Evolutionary conservation across 2,329 filamentous ascomycete genomes (phyloP), one percentile per base, ranked within the genome.

Genomic region (Fusarium sarcochroum): DNA sequence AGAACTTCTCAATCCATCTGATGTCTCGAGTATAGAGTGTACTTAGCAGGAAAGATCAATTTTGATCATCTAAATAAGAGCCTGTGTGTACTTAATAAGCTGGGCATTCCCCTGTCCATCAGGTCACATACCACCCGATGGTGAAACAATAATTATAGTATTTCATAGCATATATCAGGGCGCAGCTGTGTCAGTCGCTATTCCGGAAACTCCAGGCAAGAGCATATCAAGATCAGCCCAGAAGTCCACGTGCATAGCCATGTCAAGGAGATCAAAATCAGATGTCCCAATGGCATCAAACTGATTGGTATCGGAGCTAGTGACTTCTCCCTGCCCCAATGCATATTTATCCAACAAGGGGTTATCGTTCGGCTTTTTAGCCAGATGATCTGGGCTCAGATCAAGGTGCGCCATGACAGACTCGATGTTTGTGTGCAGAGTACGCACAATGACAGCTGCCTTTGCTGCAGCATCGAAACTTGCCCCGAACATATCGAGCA

Each of bases 231-330:
- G 14, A 21, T 63, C 58, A 2, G 59, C 59, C 59, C 59, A 63
- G 10, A 63, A 63, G 18, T 63, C 59, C 1, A 63, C 59, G 2
- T 63, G 18, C 59, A 63, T 63, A 3, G 59, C 25, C 59, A 63
- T 63, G 10, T 63, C 37, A 0, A 63, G n/a, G 10, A 63, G 59
- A 25, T 63, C 59, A 15, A 63, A 63, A 17, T 63, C 49, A 30
- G 27, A 30, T 6, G n/a, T 25, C 6, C 37, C 32, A 15, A 48
- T 25, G 1, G n/a, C 17, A 14, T 63, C 59, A 2, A 63, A 63
- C n/a, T 51, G 52, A 7, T 17, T 32, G 3, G 30, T 8, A 14
- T 25, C 17, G 3, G 13, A 5, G 20, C 25, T 18, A 3, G 5
- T 3, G 15, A 23, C 3, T 2, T 2, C 25, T 9, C 13, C 30